Conservation (phyloP, 257 asterid species). For the Forsythia viridissima region DNA sequence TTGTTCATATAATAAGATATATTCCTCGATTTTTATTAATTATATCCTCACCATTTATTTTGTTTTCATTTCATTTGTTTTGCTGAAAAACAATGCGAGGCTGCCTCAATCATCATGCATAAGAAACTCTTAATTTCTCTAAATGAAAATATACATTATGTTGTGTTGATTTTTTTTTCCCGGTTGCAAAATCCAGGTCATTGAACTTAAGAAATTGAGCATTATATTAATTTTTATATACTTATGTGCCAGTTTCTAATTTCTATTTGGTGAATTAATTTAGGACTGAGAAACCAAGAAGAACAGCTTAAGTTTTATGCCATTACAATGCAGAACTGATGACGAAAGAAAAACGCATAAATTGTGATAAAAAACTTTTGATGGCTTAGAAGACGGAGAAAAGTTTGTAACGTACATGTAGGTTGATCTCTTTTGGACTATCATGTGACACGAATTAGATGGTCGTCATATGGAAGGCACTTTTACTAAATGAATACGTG, state of each 20-base stretch:
- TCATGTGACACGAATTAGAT: constrained; percentile 5
- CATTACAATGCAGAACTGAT: constrained; percentile 10
- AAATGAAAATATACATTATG: background rate
- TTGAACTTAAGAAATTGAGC: background rate
- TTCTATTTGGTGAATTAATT: constrained; percentile 9
- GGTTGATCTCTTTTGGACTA: constrained; percentile 14
- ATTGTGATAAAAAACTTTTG: background rate
- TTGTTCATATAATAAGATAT: background rate
- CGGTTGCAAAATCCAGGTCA: background rate
- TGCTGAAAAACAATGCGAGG: background rate
- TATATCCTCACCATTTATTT: background rate
- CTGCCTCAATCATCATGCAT: background rate
- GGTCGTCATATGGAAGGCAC: constrained; percentile 8
- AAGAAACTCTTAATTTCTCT: background rate
- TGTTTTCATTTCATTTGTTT: background rate
- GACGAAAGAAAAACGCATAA: constrained; percentile 2
- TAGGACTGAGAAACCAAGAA: constrained; percentile 25
- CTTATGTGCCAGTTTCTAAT: background rate
- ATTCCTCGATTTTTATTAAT: background rate
- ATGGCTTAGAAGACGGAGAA: constrained; percentile 8
- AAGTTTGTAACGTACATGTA: constrained; percentile 16
- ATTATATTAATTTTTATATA: background rate
- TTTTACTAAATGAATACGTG: constrained; percentile 10
- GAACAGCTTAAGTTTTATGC: constrained; percentile 14
- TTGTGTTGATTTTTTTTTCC: background rate